Evolutionary conservation across 2,329 filamentous ascomycete species (phyloP), one percentile per base, ranked within the genome.

Genomic region (Phialophora macrospora): DNA sequence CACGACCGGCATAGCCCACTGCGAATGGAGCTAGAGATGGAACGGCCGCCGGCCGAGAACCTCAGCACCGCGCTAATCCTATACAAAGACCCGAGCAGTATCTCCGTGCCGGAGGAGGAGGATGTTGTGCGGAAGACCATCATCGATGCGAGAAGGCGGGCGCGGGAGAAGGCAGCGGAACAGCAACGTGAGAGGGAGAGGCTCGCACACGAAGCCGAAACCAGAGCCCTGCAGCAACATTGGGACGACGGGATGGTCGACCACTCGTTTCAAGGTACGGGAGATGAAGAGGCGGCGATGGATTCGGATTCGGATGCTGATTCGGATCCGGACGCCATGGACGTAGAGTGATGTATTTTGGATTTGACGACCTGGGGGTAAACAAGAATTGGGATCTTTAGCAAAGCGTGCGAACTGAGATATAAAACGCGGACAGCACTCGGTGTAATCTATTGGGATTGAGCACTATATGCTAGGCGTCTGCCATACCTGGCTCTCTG

Each of bases 81-180:
- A 44, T 98, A 98, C 78, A 86, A 84, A 68, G 87, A 95, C 57
- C 93, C 93, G 6, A 83, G 84, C 55, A 93, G 91, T 17, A 77
- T 97, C 70, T 89, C 87, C 0, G 85, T 96, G 22, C 88, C 92
- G 0, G 84, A 88, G 75, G 88, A 91, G 70, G 84, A 89, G 32
- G 90, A 94, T 75, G 89, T 85, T 68, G 91, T 97, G 68, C 85
- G 92, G 66, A 92, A 89, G 77, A 92, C 92, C 8, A 93, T 97
- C 70, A 82, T 94, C 60, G 93, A 97, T 76, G 87, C 91, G 2
- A 85, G 92, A 60, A 85, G 85, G 55, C 84, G 92, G 62, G 83
- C 87, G 38, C 81, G 90, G 60, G 87, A 90, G 71, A 80, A 78
- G 59, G 49, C 66, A 22, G 64, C 34, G 3, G 68, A 66, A 46